Conservation (phyloP, 2,329 filamentous ascomycete genomes). For the Fusarium euwallaceae region DNA sequence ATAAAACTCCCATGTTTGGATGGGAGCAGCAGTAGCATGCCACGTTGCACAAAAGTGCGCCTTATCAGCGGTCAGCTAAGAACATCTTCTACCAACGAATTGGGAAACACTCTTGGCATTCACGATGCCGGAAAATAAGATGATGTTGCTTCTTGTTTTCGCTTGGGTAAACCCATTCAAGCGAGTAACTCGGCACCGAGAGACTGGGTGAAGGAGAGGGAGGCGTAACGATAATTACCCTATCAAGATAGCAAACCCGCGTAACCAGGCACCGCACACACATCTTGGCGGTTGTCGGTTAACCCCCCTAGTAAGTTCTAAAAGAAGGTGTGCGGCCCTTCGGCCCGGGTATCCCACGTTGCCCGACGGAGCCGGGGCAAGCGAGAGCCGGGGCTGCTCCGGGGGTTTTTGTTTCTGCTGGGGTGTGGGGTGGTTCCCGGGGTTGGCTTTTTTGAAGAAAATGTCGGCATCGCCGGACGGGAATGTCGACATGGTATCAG, state of each 20-base stretch:
- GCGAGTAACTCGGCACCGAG: not conserved
- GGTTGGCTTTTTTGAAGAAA: not conserved
- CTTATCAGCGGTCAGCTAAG: constrained; percentile 7
- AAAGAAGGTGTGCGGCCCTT: constrained; percentile 34
- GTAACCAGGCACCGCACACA: not conserved
- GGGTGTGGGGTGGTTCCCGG: not conserved
- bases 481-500: not conserved
- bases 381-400: constrained; percentile 36
- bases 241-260: not conserved
- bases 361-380: constrained; percentile 37
- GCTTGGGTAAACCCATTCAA: not conserved
- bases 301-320: not conserved
- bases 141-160: not conserved
- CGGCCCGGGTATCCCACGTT: constrained; percentile 34
- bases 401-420: not conserved
- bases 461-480: not conserved
- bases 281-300: not conserved
- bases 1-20: not conserved
- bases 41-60: constrained; percentile 1
- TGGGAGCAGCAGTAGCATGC: not conserved
- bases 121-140: not conserved
- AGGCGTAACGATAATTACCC: not conserved
- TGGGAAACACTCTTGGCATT: constrained; percentile 1
- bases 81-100: not conserved
- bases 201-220: not conserved